Evolutionary conservation across 139 green algal genomes (phyloP).

Genomic region (Dunaliella primolecta): DNA sequence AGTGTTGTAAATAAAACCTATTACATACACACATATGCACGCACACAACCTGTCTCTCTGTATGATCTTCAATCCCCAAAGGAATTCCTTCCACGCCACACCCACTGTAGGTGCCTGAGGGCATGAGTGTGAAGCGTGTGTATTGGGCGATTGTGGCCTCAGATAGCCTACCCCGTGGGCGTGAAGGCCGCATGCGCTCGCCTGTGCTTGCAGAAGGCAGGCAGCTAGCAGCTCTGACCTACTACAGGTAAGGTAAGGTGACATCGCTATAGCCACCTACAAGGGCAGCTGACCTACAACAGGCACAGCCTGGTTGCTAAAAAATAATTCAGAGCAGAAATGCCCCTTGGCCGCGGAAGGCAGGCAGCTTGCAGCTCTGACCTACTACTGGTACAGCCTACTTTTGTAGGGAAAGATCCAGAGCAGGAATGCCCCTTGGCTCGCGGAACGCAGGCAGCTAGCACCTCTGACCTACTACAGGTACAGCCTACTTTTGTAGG

Average conservation of each 20-base stretch:
- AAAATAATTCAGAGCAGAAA: no score
- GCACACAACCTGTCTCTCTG: no score
- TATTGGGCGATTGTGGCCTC: conserved; percentile 35
- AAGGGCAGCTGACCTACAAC: conserved; percentile 8
- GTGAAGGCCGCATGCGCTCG: conserved; percentile 20
- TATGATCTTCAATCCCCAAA: no score
- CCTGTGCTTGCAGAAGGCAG: not conserved
- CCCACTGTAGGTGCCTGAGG: not conserved
- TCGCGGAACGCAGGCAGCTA: not conserved
- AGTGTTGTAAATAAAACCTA: no score
- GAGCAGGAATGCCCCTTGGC: no score
- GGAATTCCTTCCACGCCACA: no score
- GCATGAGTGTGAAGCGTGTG: conserved; percentile 6
- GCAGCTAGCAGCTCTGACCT: not conserved
- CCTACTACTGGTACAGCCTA: no score
- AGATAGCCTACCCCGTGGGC: not conserved
- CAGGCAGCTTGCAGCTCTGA: not conserved
- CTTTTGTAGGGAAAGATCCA: no score
- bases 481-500: no score
- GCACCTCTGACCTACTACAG: conserved; percentile 6
- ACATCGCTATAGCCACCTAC: no score
- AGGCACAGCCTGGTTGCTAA: no score
- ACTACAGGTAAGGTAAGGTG: conserved; percentile 15
- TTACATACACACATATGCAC: no score
- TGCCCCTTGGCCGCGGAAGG: not conserved